Evolutionary conservation across 140 eudicot genomes (phyloP), one percentile per base, ranked within the genome.

Genomic region (Erigeron philadelphicus): DNA sequence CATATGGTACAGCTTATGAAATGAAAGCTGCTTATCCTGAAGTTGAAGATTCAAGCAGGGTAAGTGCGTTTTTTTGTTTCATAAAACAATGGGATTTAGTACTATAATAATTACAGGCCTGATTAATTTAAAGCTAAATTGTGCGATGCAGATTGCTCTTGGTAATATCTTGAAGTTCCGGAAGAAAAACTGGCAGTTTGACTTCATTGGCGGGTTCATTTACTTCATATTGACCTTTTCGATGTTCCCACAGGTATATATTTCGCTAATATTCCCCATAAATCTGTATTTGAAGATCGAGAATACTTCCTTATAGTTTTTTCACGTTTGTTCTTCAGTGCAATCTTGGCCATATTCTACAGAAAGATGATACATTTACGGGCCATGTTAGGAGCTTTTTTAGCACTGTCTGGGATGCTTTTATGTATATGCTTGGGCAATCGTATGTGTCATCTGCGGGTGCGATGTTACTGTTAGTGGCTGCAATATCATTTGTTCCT

Each of bases 121-220:
- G 11, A 60, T 18, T 1, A 8, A 17, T 9, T 46, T 72, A 48
- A 12, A 35, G 19, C 66, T 18, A 7, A 18, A 13, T 25, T 58
- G 49, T 42, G 66, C 43, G 16, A 8, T 67, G 73, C 89, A 93
- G 99, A 93, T 93, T 83, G 97, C 99, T 62, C 76, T 93, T 56
- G 97, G 99, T 48, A 93, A 93, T 67, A 93, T 93, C 56, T 78
- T 93, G 86, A 93, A 93, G 78, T 93, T 93, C 55, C 86, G 97
- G 35, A 93, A 93, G 94, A 93, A 93, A 72, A 93, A 93, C 60
- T 93, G 99, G 99, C 99, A 93, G 83, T 93, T 93, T 71, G 99
- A 93, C 59, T 71, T 89, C 78, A 89, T 93, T 66, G 99, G 99
- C 19, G 99, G 99, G 15, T 83, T 93, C 55, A 89, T 93, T 72